These are phyloP conservation scores for Oryza meyeriana DNA, from an alignment of 176 grass and related monocot genomes.

Conservation along the genomic window DNA sequence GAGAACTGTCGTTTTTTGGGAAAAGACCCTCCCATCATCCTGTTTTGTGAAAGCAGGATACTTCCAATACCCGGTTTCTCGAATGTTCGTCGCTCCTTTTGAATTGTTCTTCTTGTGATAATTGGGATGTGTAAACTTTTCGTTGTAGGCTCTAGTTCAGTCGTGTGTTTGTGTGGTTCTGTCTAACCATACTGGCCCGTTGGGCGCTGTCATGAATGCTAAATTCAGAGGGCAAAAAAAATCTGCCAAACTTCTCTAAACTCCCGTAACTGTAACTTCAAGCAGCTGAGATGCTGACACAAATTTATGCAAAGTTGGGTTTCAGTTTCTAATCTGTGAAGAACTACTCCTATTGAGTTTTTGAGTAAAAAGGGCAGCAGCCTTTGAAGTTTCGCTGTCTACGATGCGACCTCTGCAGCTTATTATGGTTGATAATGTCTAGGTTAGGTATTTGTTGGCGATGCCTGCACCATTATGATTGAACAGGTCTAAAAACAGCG, in stretches of 20 bases:
- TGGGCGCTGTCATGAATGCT: neutral
- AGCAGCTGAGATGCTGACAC: neutral
- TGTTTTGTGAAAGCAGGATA: neutral
- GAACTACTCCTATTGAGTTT: neutral
- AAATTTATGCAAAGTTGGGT: neutral
- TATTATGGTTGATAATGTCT: neutral
- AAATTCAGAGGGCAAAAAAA: neutral
- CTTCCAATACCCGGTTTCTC: neutral
- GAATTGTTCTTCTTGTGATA: neutral
- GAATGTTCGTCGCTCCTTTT: neutral
- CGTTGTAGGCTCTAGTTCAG: slow-evolving; percentile 2
- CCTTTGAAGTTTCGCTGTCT: neutral
- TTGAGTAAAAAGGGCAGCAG: neutral
- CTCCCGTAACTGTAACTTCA: neutral
- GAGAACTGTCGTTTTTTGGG: neutral
- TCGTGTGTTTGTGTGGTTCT: neutral
- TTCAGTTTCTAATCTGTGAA: neutral
- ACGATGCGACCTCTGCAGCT: neutral
- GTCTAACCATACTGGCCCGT: neutral
- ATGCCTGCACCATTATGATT: neutral
- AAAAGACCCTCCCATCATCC: neutral
- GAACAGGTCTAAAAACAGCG: slow-evolving; percentile 29
- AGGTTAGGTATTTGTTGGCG: neutral
- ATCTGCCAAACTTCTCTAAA: neutral
- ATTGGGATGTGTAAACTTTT: neutral